Percentiles rank a stretch among this genome's conserved stretches.
Evolutionary conservation across 202 grass and related monocot species (phyloP).

Genomic region (Eragrostis tef): DNA sequence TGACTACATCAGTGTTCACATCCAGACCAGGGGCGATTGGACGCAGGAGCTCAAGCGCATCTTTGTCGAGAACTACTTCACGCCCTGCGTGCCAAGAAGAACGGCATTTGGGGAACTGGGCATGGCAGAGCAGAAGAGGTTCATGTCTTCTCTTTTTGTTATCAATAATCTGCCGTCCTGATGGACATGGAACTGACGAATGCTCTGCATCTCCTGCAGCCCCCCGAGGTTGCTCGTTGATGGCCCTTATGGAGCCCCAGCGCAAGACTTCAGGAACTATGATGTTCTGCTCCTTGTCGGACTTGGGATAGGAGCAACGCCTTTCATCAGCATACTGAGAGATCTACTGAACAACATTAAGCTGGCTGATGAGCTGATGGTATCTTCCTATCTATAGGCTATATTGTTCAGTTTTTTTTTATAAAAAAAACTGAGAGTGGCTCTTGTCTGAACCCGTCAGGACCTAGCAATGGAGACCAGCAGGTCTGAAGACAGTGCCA

Average conservation of each 20-base stretch:
- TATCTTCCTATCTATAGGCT: constrained; percentile 28
- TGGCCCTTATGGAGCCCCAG: constrained; percentile 83
- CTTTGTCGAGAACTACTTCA: constrained; percentile 69
- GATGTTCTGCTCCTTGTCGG: constrained; percentile 87
- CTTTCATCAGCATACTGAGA: constrained; percentile 95
- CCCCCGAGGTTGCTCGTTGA: constrained; percentile 84
- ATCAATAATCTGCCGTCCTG: neutral
- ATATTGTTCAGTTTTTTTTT: neutral
- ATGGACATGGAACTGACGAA: constrained; percentile 35
- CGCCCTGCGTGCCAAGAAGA: constrained; percentile 46
- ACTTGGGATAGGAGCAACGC: constrained; percentile 87
- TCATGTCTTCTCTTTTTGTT: neutral
- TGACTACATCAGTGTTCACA: constrained; percentile 77
- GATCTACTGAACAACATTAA: constrained; percentile 96
- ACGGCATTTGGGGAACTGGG: constrained; percentile 58
- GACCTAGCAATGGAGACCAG: constrained; percentile 88
- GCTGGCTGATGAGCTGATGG: constrained; percentile 90
- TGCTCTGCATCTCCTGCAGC: constrained; percentile 48
- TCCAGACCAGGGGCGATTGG: constrained; percentile 80
- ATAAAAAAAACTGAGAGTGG: neutral
- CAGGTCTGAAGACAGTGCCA: constrained; percentile 74
- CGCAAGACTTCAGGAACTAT: constrained; percentile 93
- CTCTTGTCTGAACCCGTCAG: constrained; percentile 48
- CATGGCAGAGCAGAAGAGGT: constrained; percentile 60
- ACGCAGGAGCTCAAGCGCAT: constrained; percentile 73